phyloP scores from a whole-genome alignment of 352 stramenopile species.

The Globisporangium nunn region DNA sequence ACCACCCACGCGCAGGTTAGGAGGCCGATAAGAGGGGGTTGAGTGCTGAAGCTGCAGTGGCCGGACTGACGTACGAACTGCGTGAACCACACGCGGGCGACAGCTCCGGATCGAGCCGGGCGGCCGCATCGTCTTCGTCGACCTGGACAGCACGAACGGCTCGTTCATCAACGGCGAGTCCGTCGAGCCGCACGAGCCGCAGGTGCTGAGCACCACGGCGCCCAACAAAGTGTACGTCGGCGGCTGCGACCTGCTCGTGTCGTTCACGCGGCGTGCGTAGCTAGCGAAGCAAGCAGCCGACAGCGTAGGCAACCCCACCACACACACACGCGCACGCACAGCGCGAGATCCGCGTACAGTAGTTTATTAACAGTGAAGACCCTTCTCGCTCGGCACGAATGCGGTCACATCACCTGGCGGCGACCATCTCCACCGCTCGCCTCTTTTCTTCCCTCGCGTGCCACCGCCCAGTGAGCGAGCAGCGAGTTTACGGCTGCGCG shows the following conservation, averaged over 20 bases:
- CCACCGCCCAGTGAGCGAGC: not conserved
- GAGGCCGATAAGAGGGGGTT: not conserved
- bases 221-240: slow-evolving; percentile 48
- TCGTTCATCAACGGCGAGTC: slow-evolving; percentile 53
- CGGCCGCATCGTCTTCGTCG: slow-evolving; percentile 56
- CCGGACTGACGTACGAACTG: not conserved
- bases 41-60: too few relatives aligned
- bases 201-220: slow-evolving; percentile 31
- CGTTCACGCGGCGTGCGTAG: slow-evolving; percentile 36
- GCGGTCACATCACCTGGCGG: too few relatives aligned
- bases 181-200: slow-evolving; percentile 40
- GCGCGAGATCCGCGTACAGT: slow-evolving; percentile 23
- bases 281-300: not conserved
- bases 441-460: not conserved
- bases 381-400: not conserved
- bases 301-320: too few relatives aligned
- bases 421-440: too few relatives aligned
- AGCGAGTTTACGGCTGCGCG: slow-evolving; percentile 16
- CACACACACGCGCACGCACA: too few relatives aligned
- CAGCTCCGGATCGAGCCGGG: slow-evolving; percentile 63
- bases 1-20: slow-evolving; percentile 73
- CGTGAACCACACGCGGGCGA: not conserved
- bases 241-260: slow-evolving; percentile 43
- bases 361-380: slow-evolving; percentile 3
- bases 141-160: slow-evolving; percentile 81